Base-by-base conservation (phyloP, 2,329 filamentous ascomycete genomes). In the Colletotrichum orbiculare region DNA sequence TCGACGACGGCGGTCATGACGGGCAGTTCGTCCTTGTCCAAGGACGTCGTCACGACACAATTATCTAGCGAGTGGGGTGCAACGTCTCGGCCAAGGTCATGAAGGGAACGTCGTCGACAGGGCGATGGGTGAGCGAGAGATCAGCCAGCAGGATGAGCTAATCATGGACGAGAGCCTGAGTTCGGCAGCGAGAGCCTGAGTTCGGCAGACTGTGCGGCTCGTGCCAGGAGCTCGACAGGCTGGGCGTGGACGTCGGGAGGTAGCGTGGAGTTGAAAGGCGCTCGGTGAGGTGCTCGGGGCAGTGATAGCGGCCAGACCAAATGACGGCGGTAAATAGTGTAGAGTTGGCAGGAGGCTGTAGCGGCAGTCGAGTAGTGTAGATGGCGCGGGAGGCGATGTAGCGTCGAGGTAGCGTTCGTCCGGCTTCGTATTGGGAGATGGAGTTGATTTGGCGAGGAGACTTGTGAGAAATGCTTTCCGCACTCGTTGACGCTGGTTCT, bases 1-100 rank as follows among this genome's bases (percentile, higher is more conserved):
- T 87, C 87, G 74, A 89, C 84, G 47, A 79, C 72, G 69, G 79
- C 79, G 60, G 84, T 76, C 80, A 84, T 82, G 74, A 61, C 75
- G 72, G 60, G 66, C 64, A 57, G 43, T 34, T 38, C 33, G 63
- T 66, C 63, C 63, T 66, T n/a, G 13, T 48, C 35, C 17, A 42
- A 46, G 50, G 64, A 64, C 53, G 60, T 60, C 43, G 64, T 62
- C 56, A 58, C 48, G 60, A 61, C 25, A 25, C 53, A 57, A 41
- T 55, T 45, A 50, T 66, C 63, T 63, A 56, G 8, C 54, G 38
- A 55, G 54, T 43, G 48, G 38, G 47, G 43, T 42, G 46, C 52
- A 56, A 25, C 25, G 25, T 41, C 63, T 52, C n/a, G 47, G 38
- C 53, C 47, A 45, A 41, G 38, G 34, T 65, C 65, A 67, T 67